Conservation (phyloP, 2,329 filamentous ascomycete genomes). For the Tolypocladium nubicola region DNA sequence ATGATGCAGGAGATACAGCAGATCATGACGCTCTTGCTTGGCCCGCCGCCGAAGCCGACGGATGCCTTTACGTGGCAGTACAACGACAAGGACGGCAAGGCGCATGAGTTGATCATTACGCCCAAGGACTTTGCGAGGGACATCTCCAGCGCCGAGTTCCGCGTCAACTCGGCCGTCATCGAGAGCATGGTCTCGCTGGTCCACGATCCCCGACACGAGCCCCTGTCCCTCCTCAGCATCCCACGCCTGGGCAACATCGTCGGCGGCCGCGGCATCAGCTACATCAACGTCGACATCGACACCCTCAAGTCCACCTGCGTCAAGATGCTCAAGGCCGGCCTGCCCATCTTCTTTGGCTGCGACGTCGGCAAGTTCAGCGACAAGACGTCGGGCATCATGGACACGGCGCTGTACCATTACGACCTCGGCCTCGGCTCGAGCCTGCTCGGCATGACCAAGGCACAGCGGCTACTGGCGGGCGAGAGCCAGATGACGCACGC, state of each 20-base stretch:
- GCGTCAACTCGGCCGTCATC: conserved; percentile 50
- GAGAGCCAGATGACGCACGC: conserved; percentile 85
- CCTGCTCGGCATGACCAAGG: conserved; percentile 66
- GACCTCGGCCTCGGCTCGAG: conserved; percentile 72
- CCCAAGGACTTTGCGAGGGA: conserved; percentile 64
- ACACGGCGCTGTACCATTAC: conserved; percentile 66
- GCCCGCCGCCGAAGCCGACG: conserved; percentile 61
- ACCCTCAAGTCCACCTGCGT: conserved; percentile 65
- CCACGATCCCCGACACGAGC: conserved; percentile 72
- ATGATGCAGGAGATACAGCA: conserved; percentile 75
- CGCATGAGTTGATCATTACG: conserved; percentile 51
- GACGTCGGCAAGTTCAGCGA: conserved; percentile 81
- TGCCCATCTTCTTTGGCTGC: conserved; percentile 80
- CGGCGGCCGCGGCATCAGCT: conserved; percentile 63
- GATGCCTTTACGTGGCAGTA: conserved; percentile 73
- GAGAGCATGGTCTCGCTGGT: conserved; percentile 69
- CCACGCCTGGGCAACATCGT: conserved; percentile 72
- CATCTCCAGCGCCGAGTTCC: conserved; percentile 49
- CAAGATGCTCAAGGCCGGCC: conserved; percentile 64
- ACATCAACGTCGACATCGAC: conserved; percentile 70
- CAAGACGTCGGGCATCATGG: conserved; percentile 62
- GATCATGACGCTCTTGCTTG: conserved; percentile 73
- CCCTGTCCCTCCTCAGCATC: conserved; percentile 63
- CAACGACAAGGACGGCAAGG: conserved; percentile 56
- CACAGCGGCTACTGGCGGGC: conserved; percentile 59